These are phyloP conservation scores for Zymoseptoria tritici DNA, from an alignment of 2,329 filamentous ascomycete genomes.

Conservation along the genomic window DNA sequence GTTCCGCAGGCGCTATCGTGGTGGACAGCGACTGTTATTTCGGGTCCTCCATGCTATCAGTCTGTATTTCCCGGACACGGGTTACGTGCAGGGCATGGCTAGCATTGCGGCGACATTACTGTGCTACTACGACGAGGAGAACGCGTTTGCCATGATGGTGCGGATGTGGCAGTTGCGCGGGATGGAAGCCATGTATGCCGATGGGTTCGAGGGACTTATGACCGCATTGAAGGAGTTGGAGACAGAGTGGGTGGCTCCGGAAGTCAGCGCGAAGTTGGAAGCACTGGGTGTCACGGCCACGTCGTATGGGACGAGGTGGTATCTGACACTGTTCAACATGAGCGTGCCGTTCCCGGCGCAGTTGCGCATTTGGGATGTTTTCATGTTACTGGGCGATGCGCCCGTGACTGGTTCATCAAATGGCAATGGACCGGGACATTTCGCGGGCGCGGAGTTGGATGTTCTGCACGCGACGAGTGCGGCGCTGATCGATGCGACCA, in stretches of 20 bases:
- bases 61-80: constrained; percentile 81
- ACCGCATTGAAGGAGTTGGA: constrained; percentile 79
- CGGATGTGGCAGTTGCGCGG: constrained; percentile 86
- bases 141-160: constrained; percentile 92
- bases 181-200: constrained; percentile 73
- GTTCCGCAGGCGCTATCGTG: constrained; percentile 86
- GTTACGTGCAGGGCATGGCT: constrained; percentile 98
- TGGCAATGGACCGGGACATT: constrained; percentile 12
- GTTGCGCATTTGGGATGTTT: constrained; percentile 94
- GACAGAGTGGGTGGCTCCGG: constrained; percentile 71
- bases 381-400: constrained; percentile 82
- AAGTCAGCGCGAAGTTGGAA: constrained; percentile 69
- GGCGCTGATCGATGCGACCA: constrained; percentile 81
- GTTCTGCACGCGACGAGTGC: constrained; percentile 84
- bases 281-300: constrained; percentile 77
- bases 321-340: constrained; percentile 94
- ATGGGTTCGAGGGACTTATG: constrained; percentile 82
- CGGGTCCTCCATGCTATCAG: constrained; percentile 86
- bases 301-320: constrained; percentile 95
- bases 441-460: constrained; percentile 63
- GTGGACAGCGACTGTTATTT: constrained; percentile 86
- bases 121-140: constrained; percentile 95
- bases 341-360: constrained; percentile 91
- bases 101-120: constrained; percentile 84
- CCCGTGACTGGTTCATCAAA: neutral